Evolutionary conservation across 805 yeast species (phyloP), one percentile per base, ranked within the genome.

Genomic region (Wickerhamiella bombiphila): DNA sequence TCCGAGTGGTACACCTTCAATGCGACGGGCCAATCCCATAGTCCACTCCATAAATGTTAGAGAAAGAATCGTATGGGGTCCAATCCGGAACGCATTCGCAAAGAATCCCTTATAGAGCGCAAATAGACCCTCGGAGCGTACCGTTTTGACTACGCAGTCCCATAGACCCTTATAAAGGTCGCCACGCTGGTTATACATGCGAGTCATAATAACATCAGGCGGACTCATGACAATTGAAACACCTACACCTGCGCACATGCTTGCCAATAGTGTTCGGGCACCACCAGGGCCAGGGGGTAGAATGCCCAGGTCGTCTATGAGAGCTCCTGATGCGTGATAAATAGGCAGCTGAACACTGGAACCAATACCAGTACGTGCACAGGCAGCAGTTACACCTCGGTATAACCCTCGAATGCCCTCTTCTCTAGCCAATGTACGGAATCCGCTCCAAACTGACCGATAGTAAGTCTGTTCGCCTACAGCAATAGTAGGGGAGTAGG

Each of bases 151-250:
- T 39, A 86, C 64, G 65, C 98, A 91, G 60, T 91, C 98, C 18
- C 85, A 47, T 1, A 94, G 93, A 7, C 93, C 94, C 36, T 64
- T 68, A 61, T 91, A 91, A 37, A 80, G 69, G 52, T 80, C 69
- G 35, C 94, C 94, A 59, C 77, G 80, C 58, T 91, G 97, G 60
- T 91, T 91, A 61, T 88, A 91, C 57, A 91, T 78, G 63, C 98
- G 73, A 1, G 98, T 91, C 60, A 91, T 65, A 37, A 91, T 70
- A 32, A 91, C 97, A 59, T 91, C 98, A 73, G 94, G 85, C 13
- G 98, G 97, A 57, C 86, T 91, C 96, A 91, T 88, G 22, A 82
- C 94, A 16, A 86, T 65, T 36, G 93, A 86, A 22, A 91, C 97
- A 49, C 94, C 95, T 29, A 85, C 56, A 32, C 98, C 98, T 5